Base-by-base conservation (phyloP, 2,329 filamentous ascomycete genomes). In the Tolypocladium nubicola region DNA sequence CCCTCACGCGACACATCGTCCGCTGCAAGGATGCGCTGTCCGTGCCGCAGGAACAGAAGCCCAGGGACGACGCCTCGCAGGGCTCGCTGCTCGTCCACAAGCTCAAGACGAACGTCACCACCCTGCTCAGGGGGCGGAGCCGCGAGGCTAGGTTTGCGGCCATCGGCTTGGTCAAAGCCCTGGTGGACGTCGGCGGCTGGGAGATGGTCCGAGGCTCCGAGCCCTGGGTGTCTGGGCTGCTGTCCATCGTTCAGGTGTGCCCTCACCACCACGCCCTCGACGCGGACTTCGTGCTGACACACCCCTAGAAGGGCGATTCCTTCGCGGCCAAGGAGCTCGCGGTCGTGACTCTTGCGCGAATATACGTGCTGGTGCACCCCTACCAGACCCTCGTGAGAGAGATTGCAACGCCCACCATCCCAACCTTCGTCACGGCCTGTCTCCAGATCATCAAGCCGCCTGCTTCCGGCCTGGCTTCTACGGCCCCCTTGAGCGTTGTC, bases 381-480 rank as follows among this genome's bases (percentile, higher is more conserved):
- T 91, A 91, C 67, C 89, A 88, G 59, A 94, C 90, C 10, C 77
- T 97, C 56, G 79, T 93, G 50, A 82, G 93, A 64, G 92, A 97
- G 68, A 89, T 97, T 60, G 92, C 89, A 1, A 96, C 91, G 0
- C 90, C 90, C 3, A 89, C 84, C 3, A 75, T 97, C 23, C 84
- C 89, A 1, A 75, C 81, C 1, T 96, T 93, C 65, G 80, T 92
- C 52, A 85, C 83, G 0, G 79, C 87, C 3, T 90, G 88, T 64
- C 71, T 96, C 50, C 84, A 87, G 64, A 77, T 93, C 50, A 73
- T 82, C 67, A 77, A 84, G 62, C 68, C 73, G 0, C 69, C 74
- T 0, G 70, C 75, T 2, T 57, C 65, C 11, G 65, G 59, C 16
- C 63, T 65, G 43, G 55, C 59, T 10, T 54, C 63, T 1, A 58